phyloP scores from a whole-genome alignment of 2,329 filamentous ascomycete species.

The Ceratocystis variospora region DNA sequence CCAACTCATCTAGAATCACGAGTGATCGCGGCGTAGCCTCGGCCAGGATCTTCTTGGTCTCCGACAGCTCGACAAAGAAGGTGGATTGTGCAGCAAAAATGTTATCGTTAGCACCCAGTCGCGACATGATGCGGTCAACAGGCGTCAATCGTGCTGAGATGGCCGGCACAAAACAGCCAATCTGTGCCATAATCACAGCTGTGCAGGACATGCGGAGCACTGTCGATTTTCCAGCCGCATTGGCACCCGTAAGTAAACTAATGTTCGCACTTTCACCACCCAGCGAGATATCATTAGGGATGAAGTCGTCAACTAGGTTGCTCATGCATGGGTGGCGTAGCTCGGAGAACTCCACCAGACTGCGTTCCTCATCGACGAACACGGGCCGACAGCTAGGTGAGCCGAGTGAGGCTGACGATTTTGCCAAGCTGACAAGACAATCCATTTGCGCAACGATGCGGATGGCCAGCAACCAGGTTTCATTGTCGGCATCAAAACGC shows the following conservation, averaged over 20 bases:
- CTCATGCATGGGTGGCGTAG: slow-evolving; percentile 92
- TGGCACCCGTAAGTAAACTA: slow-evolving; percentile 83
- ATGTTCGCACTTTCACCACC: slow-evolving; percentile 74
- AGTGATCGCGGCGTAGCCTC: slow-evolving; percentile 89
- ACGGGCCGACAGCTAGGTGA: slow-evolving; percentile 74
- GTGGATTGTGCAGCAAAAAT: slow-evolving; percentile 97
- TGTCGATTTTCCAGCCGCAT: slow-evolving; percentile 94
- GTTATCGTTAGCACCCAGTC: slow-evolving; percentile 93
- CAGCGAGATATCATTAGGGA: slow-evolving; percentile 83
- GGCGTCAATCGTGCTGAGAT: slow-evolving; percentile 71
- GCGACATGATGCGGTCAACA: slow-evolving; percentile 95
- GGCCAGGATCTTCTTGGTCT: slow-evolving; percentile 94
- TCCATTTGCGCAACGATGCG: slow-evolving; percentile 85
- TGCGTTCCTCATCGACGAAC: slow-evolving; percentile 77
- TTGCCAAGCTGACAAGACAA: slow-evolving; percentile 84
- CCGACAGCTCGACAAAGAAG: slow-evolving; percentile 93
- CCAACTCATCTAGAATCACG: slow-evolving; percentile 92
- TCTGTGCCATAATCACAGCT: slow-evolving; percentile 93
- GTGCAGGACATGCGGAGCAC: slow-evolving; percentile 93
- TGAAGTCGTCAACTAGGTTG: slow-evolving; percentile 80
- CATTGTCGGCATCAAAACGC: slow-evolving; percentile 78
- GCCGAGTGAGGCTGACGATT: slow-evolving; percentile 70
- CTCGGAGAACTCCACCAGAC: slow-evolving; percentile 80
- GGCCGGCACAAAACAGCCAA: slow-evolving; percentile 85
- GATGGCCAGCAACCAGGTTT: slow-evolving; percentile 75